Percentiles rank a stretch among this genome's conserved stretches.
phyloP scores from a whole-genome alignment of 305 asterid genomes.

The Fraxinus paxiana region DNA sequence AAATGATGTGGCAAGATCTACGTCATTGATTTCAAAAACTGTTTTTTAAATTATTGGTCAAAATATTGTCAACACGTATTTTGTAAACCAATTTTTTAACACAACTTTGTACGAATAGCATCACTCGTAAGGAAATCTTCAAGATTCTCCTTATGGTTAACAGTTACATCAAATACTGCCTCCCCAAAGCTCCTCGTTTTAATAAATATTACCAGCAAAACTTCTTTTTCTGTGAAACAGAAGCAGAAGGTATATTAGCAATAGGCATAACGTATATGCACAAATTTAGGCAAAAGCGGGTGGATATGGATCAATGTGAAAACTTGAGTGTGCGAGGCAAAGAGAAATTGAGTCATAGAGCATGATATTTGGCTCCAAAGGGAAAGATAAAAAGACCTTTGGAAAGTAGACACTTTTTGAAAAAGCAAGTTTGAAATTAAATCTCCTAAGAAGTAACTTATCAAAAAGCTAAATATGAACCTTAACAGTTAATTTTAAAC shows the following conservation, averaged over 20 bases:
- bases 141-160: neutral
- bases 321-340: neutral
- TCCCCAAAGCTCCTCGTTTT: neutral
- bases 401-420: neutral
- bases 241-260: slow-evolving; percentile 15
- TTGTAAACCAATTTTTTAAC: no score
- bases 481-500: neutral
- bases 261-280: neutral
- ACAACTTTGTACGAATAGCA: no score
- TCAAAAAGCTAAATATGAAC: neutral
- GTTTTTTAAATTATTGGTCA: no score
- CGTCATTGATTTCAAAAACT: no score
- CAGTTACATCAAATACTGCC: neutral
- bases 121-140: neutral
- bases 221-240: slow-evolving; percentile 67
- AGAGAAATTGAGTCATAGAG: neutral
- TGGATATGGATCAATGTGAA: neutral
- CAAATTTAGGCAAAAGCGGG: neutral
- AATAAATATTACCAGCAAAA: slow-evolving; percentile 56
- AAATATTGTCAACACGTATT: no score
- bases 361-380: neutral
- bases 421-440: neutral
- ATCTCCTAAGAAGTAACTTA: neutral
- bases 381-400: neutral
- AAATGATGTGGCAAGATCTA: no score